phyloP scores from a whole-genome alignment of 2,329 filamentous ascomycete genomes.

The Malbranchea zuffiana region DNA sequence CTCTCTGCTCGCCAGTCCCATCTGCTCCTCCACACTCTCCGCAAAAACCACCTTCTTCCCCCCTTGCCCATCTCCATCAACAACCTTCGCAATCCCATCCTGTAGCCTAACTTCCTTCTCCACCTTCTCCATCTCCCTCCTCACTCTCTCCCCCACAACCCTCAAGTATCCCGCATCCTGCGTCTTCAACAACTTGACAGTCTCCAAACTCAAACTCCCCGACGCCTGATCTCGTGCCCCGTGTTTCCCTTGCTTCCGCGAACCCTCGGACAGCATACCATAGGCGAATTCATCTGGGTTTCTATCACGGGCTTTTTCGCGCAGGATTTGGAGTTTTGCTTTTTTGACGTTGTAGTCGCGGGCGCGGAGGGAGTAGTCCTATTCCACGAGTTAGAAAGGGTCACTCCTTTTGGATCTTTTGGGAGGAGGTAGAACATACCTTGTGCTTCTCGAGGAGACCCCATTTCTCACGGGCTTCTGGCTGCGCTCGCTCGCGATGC shows the following conservation, averaged over 20 bases:
- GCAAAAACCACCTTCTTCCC: conserved; percentile 31
- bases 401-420: background rate
- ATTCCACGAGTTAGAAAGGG: conserved; percentile 1
- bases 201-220: conserved; percentile 43
- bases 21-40: conserved; percentile 29
- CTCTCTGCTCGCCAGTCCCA: conserved; percentile 18
- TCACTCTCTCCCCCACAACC: conserved; percentile 46
- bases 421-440: conserved; percentile 32
- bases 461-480: conserved; percentile 69
- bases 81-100: conserved; percentile 24
- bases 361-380: conserved; percentile 56
- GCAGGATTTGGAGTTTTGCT: conserved; percentile 47
- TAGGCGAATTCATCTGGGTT: conserved; percentile 59
- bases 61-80: conserved; percentile 17
- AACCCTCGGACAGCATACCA: conserved; percentile 48
- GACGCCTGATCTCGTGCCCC: conserved; percentile 38
- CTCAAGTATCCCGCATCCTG: conserved; percentile 53
- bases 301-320: conserved; percentile 48
- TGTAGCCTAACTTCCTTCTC: conserved; percentile 36
- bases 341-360: conserved; percentile 54
- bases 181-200: conserved; percentile 54
- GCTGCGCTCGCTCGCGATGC: conserved; percentile 83
- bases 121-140: conserved; percentile 43
- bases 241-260: conserved; percentile 34
- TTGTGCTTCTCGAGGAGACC: conserved; percentile 96